Percentiles rank a stretch among this genome's conserved stretches.
These are phyloP conservation scores for Cercospora janseana DNA, from an alignment of 2,329 filamentous ascomycete genomes.

Conservation along the genomic window DNA sequence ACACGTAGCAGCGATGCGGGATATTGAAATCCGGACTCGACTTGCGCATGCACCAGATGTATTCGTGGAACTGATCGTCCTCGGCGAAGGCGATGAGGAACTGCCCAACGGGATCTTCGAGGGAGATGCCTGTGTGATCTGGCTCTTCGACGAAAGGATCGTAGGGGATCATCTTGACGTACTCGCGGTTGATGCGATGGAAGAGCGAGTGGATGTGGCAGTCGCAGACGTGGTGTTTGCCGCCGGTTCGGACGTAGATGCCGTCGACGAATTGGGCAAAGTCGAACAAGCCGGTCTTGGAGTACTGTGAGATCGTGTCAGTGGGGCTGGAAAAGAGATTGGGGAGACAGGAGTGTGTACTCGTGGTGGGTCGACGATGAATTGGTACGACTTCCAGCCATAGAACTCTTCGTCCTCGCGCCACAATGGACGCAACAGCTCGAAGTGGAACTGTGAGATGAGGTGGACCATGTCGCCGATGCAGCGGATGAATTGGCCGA, in stretches of 20 bases:
- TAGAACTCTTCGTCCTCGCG: conserved; percentile 15
- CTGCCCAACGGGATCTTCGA: not conserved
- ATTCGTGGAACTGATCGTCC: not conserved
- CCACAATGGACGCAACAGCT: conserved; percentile 18
- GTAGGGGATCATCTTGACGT: not conserved
- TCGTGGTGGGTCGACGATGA: conserved; percentile 9
- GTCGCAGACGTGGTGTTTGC: not conserved
- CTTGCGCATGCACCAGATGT: not conserved
- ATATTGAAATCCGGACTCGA: not conserved
- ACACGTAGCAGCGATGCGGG: not conserved
- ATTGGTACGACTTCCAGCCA: conserved; percentile 23
- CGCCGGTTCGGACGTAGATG: not conserved
- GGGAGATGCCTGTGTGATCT: not conserved
- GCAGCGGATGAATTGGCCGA: conserved; percentile 22
- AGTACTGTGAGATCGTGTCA: not conserved
- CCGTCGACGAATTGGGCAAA: not conserved
- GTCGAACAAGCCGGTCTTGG: not conserved
- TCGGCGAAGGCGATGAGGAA: not conserved
- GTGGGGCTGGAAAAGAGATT: not conserved
- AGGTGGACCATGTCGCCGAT: conserved; percentile 23
- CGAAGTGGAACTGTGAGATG: conserved; percentile 23
- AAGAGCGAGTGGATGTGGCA: not conserved
- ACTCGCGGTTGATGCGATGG: not conserved
- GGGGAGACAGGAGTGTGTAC: not conserved
- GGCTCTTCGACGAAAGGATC: conserved; percentile 2